Conservation (phyloP, 371 early-diverging fungal genomes). For the Gilbertella persicaria region DNA sequence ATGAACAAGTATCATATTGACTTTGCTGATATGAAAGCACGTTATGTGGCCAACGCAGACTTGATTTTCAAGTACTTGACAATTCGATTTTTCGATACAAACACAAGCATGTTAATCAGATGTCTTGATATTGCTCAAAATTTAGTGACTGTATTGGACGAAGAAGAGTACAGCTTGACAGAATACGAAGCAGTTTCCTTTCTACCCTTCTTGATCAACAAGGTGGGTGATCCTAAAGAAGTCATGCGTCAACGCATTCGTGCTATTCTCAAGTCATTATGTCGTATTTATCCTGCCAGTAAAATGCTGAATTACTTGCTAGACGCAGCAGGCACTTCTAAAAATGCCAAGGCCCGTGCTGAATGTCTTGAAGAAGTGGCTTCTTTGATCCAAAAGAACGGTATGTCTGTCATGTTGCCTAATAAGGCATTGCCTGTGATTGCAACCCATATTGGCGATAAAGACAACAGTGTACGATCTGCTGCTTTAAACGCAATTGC, state of each 20-base stretch:
- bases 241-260: constrained; percentile 71
- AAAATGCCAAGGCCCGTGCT: constrained; percentile 79
- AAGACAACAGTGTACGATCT: constrained; percentile 81
- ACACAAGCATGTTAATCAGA: constrained; percentile 80
- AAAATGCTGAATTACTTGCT: constrained; percentile 73
- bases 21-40: constrained; percentile 46
- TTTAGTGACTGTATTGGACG: constrained; percentile 62
- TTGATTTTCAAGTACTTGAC: constrained; percentile 83
- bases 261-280: constrained; percentile 61
- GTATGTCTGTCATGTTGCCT: constrained; percentile 70
- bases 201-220: constrained; percentile 76
- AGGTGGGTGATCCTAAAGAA: constrained; percentile 86
- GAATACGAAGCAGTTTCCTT: constrained; percentile 84
- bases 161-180: constrained; percentile 56
- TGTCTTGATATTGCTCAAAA: constrained; percentile 80
- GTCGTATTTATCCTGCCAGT: constrained; percentile 77
- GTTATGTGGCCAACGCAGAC: constrained; percentile 72
- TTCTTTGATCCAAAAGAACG: constrained; percentile 73
- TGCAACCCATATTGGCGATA: constrained; percentile 76
- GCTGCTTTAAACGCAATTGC: constrained; percentile 75
- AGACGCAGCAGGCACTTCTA: constrained; percentile 70
- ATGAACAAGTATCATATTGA: constrained; percentile 54
- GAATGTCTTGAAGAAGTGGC: constrained; percentile 86
- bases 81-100: constrained; percentile 87
- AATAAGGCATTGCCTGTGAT: constrained; percentile 71